Percentiles rank a stretch among this genome's conserved stretches.
These are phyloP conservation scores for Suhomyces sp. DNA, from an alignment of 805 yeast species.

Conservation along the genomic window DNA sequence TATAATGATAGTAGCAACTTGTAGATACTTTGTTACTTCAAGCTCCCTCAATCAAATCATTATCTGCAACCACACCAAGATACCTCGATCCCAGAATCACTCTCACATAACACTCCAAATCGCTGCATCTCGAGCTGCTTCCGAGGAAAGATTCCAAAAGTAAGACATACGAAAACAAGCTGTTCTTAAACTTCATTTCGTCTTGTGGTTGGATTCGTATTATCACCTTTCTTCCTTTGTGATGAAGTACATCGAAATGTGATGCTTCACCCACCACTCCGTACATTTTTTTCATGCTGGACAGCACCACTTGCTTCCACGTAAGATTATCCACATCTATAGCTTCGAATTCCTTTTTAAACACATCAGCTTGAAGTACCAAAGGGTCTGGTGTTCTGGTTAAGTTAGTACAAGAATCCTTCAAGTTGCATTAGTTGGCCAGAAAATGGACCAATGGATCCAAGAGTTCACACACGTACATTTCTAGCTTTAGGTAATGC, in stretches of 20 bases:
- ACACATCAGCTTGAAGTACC: constrained; percentile 1
- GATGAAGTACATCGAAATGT: constrained; percentile 16
- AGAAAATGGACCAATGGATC: too few relatives aligned
- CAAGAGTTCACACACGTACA: constrained; percentile 12
- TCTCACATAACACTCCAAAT: constrained; percentile 9
- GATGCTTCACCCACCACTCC: constrained; percentile 20
- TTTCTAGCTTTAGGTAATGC: constrained; percentile 15
- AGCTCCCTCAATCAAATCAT: too few relatives aligned
- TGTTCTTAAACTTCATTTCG: constrained; percentile 26
- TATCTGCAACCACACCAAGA: constrained; percentile 5
- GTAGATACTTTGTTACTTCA: too few relatives aligned
- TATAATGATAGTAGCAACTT: too few relatives aligned
- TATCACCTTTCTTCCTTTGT: constrained; percentile 11
- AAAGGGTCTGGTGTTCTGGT: constrained; percentile 10
- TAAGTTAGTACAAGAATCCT: constrained; percentile 11
- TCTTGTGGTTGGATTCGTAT: constrained; percentile 33
- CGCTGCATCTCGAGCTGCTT: constrained; percentile 10
- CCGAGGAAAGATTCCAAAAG: constrained; percentile 27
- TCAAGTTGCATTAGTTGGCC: too few relatives aligned
- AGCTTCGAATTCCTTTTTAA: constrained; percentile 4
- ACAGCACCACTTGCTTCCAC: constrained; percentile 18
- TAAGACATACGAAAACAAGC: constrained; percentile 32
- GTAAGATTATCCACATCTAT: constrained; percentile 14
- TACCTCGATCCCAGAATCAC: constrained; percentile 2
- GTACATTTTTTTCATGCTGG: constrained; percentile 14